Base-by-base conservation (phyloP, 768 basidiomycete species). In the Hygrophoropsis aurantiaca region DNA sequence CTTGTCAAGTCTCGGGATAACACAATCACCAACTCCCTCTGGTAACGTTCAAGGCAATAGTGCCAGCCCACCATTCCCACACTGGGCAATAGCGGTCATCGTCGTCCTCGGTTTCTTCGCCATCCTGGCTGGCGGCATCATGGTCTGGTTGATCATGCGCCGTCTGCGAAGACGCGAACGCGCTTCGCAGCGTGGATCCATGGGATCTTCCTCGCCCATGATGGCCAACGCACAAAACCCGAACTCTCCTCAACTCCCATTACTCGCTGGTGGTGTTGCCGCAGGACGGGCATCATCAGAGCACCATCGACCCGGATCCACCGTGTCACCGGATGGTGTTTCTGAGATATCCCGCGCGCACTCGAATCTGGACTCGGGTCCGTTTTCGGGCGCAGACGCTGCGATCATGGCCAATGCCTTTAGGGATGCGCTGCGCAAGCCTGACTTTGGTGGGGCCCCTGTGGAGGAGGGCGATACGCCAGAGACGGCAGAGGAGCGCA, bases 391-490 rank as follows among this genome's bases (percentile, higher is more conserved):
- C 16, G 84, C 87, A 18, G 92, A 95, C 66, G 93, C 93, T 44
- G 90, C 89, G 32, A 88, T 93, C 62, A 90, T 94, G 82, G 91
- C 92, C 33, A 85, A 91, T 70, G 93, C 93, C 5, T 95, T 94
- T 70, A 76, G 93, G 58, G 82, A 87, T 64, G 88, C 87, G 54
- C 72, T 95, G 59, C 78, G 92, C 63, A 92, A 92, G 64, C 92
- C 93, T 9, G 90, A 91, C 61, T 94, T 94, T 65, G 77, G 84
- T n/a, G 79, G 67, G 16, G 62, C 75, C 44, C 77, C 83, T 3
- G 76, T 83, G 11, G 87, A 88, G 57, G 90, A 90, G 60, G 83
- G 80, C 16, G 82, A 83, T 38, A 79, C 77, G 51, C 84, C 82
- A 0, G 36, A 38, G 16, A 16, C 36, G 6, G 58, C 53, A 23